Conservation (phyloP, 2,329 filamentous ascomycete species). For the Helotiales sp. region DNA sequence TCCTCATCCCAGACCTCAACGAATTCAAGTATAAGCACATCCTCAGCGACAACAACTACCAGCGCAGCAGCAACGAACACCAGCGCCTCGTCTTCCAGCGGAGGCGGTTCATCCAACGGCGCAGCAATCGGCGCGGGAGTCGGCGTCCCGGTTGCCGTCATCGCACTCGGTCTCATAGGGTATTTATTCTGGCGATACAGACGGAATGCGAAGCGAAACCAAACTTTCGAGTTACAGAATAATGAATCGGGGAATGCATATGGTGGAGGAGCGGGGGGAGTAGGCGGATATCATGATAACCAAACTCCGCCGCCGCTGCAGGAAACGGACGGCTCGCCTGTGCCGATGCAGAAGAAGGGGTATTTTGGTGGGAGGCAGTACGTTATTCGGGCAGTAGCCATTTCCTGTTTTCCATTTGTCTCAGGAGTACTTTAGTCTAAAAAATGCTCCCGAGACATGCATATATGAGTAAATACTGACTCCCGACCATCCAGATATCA, state of each 20-base stretch:
- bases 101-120: constrained; percentile 7
- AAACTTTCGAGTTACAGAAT: constrained; percentile 17
- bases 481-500: too few relatives aligned
- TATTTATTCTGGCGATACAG: constrained; percentile 22
- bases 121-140: constrained; percentile 30
- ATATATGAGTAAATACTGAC: too few relatives aligned
- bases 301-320: background rate
- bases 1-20: constrained; percentile 11
- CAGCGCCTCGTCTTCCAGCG: background rate
- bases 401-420: too few relatives aligned
- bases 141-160: constrained; percentile 23
- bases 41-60: constrained; percentile 14
- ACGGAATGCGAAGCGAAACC: constrained; percentile 8
- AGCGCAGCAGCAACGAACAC: constrained; percentile 1
- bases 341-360: constrained; percentile 7
- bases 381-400: too few relatives aligned
- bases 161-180: constrained; percentile 20
- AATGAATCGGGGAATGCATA: background rate
- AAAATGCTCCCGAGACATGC: too few relatives aligned
- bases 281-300: background rate
- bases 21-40: constrained; percentile 16
- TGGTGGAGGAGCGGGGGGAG: background rate
- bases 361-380: constrained; percentile 18
- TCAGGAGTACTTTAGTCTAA: too few relatives aligned
- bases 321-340: background rate